These are phyloP conservation scores for Picea abies DNA, from an alignment of 83 land plant species.

Conservation along the genomic window DNA sequence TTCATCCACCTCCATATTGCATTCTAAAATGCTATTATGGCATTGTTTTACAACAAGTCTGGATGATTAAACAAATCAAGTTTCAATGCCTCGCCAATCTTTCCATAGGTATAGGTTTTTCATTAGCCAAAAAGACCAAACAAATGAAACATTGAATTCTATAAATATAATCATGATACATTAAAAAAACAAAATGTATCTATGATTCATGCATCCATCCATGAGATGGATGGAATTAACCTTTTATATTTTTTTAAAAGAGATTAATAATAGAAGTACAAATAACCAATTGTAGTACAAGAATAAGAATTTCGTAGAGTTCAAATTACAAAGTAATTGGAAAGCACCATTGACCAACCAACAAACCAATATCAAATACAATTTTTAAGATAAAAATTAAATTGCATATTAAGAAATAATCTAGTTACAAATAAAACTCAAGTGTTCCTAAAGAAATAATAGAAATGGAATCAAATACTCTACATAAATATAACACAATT, in stretches of 20 bases:
- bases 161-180: not conserved
- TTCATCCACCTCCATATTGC: slow-evolving; percentile 92
- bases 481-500: not conserved
- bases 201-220: too few species aligned
- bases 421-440: not conserved
- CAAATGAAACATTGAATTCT: not conserved
- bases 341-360: too few species aligned
- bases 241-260: too few species aligned
- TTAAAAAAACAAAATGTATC: too few species aligned
- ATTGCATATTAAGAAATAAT: too few species aligned
- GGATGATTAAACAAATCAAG: slow-evolving; percentile 63
- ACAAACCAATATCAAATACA: too few species aligned
- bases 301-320: too few species aligned
- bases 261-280: too few species aligned
- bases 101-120: slow-evolving; percentile 81
- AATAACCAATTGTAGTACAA: too few species aligned
- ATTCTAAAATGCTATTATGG: slow-evolving; percentile 69
- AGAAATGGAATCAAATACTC: not conserved
- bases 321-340: too few species aligned
- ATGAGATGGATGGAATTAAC: too few species aligned
- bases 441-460: not conserved
- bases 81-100: slow-evolving; percentile 54
- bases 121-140: not conserved
- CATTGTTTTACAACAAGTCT: slow-evolving; percentile 64
- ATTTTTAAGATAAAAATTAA: too few species aligned